phyloP scores from a whole-genome alignment of 495 filamentous ascomycete genomes.

The Xylaria nigripes region DNA sequence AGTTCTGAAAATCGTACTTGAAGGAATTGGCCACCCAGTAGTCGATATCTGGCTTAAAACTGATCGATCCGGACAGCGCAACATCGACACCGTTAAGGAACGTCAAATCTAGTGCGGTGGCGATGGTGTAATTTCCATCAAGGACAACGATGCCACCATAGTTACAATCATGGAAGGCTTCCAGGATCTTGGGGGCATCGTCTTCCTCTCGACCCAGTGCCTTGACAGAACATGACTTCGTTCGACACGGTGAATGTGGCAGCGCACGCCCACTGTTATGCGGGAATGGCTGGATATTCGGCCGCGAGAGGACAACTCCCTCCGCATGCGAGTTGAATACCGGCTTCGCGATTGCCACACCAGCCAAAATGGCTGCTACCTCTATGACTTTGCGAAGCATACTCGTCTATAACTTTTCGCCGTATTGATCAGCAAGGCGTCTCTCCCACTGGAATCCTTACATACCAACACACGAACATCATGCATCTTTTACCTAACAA shows the following conservation, averaged over 20 bases:
- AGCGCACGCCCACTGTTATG: neutral
- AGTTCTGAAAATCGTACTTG: constrained; percentile 24
- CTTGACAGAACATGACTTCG: constrained; percentile 20
- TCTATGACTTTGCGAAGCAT: neutral
- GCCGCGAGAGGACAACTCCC: neutral
- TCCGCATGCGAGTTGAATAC: neutral
- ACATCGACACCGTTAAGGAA: constrained; percentile 56
- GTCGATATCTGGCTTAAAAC: constrained; percentile 16
- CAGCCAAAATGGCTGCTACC: neutral
- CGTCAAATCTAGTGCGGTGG: constrained; percentile 54
- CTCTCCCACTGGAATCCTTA: neutral
- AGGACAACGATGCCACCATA: constrained; percentile 57
- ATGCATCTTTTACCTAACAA: too few species aligned
- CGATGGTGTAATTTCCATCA: constrained; percentile 47
- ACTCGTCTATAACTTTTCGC: neutral
- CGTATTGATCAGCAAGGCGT: neutral
- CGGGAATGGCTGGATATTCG: constrained; percentile 2
- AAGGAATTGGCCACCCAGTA: constrained; percentile 26
- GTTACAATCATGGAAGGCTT: constrained; percentile 52
- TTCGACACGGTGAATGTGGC: neutral
- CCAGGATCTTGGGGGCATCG: constrained; percentile 48
- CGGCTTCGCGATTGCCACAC: neutral
- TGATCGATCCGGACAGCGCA: constrained; percentile 15
- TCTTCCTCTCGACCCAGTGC: constrained; percentile 25
- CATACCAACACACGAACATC: neutral